Evolutionary conservation across 768 basidiomycete species (phyloP).

Genomic region (Boletellus ananas): DNA sequence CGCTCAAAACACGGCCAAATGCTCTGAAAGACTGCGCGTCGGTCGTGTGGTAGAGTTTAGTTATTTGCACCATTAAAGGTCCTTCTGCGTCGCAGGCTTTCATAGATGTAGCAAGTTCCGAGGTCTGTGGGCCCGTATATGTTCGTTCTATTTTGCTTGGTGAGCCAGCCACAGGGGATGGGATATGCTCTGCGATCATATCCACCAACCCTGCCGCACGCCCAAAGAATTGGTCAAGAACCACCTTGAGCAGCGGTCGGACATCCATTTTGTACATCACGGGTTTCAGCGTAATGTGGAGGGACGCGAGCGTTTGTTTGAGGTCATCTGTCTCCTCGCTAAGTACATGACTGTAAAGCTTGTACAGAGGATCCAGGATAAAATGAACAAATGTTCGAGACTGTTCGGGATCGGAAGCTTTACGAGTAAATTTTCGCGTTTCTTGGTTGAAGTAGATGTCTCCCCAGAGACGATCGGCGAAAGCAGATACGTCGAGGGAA

Average conservation of each 20-base stretch:
- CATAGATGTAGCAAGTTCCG: conserved; percentile 76
- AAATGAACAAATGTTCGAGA: conserved; percentile 92
- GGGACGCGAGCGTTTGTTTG: conserved; percentile 67
- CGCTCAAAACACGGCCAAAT: conserved; percentile 91
- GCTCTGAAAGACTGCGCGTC: conserved; percentile 97
- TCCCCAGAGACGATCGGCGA: conserved; percentile 93
- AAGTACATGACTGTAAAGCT: conserved; percentile 91
- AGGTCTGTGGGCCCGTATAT: conserved; percentile 85
- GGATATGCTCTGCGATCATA: conserved; percentile 86
- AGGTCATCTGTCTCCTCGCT: conserved; percentile 92
- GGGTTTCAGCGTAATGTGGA: conserved; percentile 86
- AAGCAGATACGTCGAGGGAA: conserved; percentile 74
- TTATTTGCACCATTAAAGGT: conserved; percentile 88
- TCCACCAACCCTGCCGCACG: conserved; percentile 86
- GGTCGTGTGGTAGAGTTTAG: conserved; percentile 94
- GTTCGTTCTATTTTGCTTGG: conserved; percentile 71
- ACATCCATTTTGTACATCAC: conserved; percentile 99
- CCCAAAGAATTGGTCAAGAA: conserved; percentile 95
- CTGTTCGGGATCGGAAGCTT: conserved; percentile 68
- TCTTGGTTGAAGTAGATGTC: conserved; percentile 92
- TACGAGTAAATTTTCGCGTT: conserved; percentile 85
- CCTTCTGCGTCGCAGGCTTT: conserved; percentile 77
- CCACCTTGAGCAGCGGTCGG: conserved; percentile 86
- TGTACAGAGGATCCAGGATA: conserved; percentile 94
- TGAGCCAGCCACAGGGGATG: conserved; percentile 66